phyloP scores from a whole-genome alignment of 202 grass and related monocot genomes.

The Sporobolus alterniflorus region DNA sequence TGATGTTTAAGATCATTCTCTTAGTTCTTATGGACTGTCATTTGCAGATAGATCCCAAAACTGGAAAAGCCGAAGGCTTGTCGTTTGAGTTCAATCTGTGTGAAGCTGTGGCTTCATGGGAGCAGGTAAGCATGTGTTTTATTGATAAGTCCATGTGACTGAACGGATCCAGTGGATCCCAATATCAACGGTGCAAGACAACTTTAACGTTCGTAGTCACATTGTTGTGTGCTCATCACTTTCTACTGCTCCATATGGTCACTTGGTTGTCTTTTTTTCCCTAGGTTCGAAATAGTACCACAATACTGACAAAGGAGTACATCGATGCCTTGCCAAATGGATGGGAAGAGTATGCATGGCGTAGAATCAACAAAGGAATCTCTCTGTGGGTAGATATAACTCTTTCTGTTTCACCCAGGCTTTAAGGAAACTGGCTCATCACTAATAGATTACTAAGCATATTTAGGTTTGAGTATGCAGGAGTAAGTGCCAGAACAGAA shows the following conservation, averaged over 20 bases:
- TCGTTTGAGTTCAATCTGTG: conserved; percentile 95
- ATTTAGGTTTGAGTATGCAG: conserved; percentile 47
- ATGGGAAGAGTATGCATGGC: conserved; percentile 98
- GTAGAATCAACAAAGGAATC: conserved; percentile 93
- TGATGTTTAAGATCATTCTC: conserved; percentile 18
- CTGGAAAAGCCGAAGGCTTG: conserved; percentile 75
- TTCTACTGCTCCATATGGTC: background rate
- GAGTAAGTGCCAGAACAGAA: conserved; percentile 78
- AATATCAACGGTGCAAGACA: background rate
- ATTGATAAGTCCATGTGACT: conserved; percentile 2
- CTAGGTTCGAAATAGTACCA: conserved; percentile 95
- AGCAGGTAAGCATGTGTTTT: conserved; percentile 62
- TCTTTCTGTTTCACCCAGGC: conserved; percentile 15
- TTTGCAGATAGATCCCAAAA: conserved; percentile 79
- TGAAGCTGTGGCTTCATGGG: conserved; percentile 88
- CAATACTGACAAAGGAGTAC: conserved; percentile 92
- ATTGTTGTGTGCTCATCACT: background rate
- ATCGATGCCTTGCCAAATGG: conserved; percentile 95
- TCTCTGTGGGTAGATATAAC: conserved; percentile 69
- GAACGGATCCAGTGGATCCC: background rate
- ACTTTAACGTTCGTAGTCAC: background rate
- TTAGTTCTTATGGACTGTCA: background rate
- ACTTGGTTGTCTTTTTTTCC: conserved; percentile 23
- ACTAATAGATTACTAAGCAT: conserved; percentile 23
- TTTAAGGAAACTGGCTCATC: conserved; percentile 1